Percentiles rank a stretch among this genome's conserved stretches.
These are phyloP conservation scores for Trichoderma brevicompactum DNA, from an alignment of 2,329 filamentous ascomycete species.

Conservation along the genomic window DNA sequence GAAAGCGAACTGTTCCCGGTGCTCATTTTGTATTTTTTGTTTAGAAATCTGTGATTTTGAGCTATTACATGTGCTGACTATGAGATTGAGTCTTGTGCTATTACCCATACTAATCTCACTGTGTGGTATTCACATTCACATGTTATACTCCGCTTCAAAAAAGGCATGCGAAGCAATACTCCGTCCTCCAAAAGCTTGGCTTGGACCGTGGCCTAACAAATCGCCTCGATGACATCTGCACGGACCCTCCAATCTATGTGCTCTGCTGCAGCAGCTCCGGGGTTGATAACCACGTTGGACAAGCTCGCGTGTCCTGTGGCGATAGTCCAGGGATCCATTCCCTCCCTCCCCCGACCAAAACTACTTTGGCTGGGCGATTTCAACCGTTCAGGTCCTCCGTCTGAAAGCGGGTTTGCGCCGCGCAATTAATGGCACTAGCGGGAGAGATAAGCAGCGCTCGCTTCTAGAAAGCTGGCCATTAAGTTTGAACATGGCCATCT, in stretches of 20 bases:
- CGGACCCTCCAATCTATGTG: background rate
- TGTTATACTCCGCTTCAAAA: background rate
- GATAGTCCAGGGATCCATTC: background rate
- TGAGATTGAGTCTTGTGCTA: too few relatives aligned
- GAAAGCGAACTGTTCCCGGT: too few relatives aligned
- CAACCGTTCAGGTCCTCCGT: background rate
- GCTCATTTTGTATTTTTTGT: too few relatives aligned
- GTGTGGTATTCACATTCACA: too few relatives aligned
- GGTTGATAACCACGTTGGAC: slow-evolving; percentile 23
- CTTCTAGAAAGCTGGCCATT: background rate
- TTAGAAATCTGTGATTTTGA: too few relatives aligned
- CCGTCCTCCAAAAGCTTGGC: too few relatives aligned
- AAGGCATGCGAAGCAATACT: background rate
- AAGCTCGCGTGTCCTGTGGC: slow-evolving; percentile 26
- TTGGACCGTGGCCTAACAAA: too few relatives aligned
- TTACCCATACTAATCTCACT: too few relatives aligned
- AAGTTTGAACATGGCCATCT: background rate
- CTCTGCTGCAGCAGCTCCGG: background rate
- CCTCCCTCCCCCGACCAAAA: background rate
- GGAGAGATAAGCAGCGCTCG: background rate
- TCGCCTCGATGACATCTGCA: slow-evolving; percentile 2
- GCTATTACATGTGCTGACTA: too few relatives aligned
- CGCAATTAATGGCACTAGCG: background rate
- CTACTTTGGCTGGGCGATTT: background rate
- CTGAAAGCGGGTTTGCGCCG: background rate